A percentile compares a stretch with the other conserved stretches of the same genome.
Evolutionary conservation across 1,284 basidiomycete genomes (phyloP).

Genomic region (Ganoderma meredithae): DNA sequence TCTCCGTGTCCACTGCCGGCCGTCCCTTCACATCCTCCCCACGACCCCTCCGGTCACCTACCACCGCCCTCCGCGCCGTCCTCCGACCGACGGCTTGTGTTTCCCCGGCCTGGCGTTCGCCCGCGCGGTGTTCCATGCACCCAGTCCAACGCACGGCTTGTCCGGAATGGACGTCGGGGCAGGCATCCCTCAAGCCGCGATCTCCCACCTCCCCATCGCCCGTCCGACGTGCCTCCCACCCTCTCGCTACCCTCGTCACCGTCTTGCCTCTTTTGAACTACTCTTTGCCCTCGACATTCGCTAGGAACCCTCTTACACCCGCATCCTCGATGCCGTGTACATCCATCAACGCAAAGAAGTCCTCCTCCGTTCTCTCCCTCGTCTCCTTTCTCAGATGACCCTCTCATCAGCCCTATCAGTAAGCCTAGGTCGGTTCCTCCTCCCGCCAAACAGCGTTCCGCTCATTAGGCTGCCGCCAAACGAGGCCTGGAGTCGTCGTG

Average conservation of each 20-base stretch:
- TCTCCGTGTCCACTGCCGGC: neutral
- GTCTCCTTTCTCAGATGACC: constrained; percentile 36
- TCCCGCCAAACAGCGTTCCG: constrained; percentile 13
- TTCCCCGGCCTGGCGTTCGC: neutral
- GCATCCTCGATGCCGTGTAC: constrained; percentile 20
- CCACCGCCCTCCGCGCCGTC: neutral
- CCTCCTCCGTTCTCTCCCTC: constrained; percentile 33
- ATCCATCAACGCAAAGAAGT: constrained; percentile 31
- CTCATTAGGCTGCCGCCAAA: constrained; percentile 19
- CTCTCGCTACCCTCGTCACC: neutral
- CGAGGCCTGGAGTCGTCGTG: constrained; percentile 39
- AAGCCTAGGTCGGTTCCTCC: constrained; percentile 9
- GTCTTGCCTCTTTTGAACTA: constrained; percentile 10
- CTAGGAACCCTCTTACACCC: neutral
- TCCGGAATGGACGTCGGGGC: neutral
- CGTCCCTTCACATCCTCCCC: constrained; percentile 3
- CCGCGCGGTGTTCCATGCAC: neutral
- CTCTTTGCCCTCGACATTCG: neutral
- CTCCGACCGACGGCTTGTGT: neutral
- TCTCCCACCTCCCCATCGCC: neutral
- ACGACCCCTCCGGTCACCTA: neutral
- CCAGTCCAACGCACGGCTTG: neutral
- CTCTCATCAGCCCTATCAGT: constrained; percentile 37
- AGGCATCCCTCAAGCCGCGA: neutral
- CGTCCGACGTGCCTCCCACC: constrained; percentile 9